phyloP scores from a whole-genome alignment of 495 filamentous ascomycete genomes.

The Zalerion maritima region DNA sequence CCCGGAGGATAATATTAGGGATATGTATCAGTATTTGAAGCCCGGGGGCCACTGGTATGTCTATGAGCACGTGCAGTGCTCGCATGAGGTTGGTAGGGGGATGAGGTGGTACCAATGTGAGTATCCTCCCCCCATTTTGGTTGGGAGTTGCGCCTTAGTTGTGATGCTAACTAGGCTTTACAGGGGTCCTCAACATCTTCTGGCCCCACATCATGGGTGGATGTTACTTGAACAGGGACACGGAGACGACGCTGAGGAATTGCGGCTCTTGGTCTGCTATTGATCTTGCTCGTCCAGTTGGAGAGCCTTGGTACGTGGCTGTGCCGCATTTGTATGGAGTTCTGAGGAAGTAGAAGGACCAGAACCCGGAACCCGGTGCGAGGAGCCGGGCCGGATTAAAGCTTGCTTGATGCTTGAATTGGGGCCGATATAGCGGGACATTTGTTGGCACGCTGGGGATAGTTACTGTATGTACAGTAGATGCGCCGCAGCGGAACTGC shows the following conservation, averaged over 20 bases:
- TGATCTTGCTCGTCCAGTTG: constrained; percentile 30
- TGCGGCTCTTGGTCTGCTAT: constrained; percentile 43
- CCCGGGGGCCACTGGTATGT: constrained; percentile 55
- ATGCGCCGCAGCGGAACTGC: too few species aligned
- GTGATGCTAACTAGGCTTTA: too few species aligned
- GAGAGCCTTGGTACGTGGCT: constrained; percentile 29
- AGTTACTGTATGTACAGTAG: too few species aligned
- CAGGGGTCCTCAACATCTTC: constrained; percentile 28
- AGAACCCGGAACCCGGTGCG: too few species aligned
- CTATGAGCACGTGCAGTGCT: constrained; percentile 51
- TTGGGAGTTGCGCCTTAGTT: constrained; percentile 18
- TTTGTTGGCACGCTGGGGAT: too few species aligned
- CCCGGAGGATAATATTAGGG: constrained; percentile 37
- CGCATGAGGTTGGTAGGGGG: constrained; percentile 24
- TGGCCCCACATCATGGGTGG: constrained; percentile 44
- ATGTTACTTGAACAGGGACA: constrained; percentile 43
- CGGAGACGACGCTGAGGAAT: constrained; percentile 31
- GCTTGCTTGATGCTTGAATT: too few species aligned
- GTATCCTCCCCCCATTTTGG: constrained; percentile 23
- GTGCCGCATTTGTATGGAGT: constrained; percentile 43
- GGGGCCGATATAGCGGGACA: too few species aligned
- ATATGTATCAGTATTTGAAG: constrained; percentile 47
- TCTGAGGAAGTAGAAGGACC: constrained; percentile 26
- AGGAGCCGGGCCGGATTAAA: too few species aligned
- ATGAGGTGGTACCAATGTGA: constrained; percentile 37